Base-by-base conservation (phyloP, 1,139 yeast genomes). In the Scheffersomyces illinoinensis region DNA sequence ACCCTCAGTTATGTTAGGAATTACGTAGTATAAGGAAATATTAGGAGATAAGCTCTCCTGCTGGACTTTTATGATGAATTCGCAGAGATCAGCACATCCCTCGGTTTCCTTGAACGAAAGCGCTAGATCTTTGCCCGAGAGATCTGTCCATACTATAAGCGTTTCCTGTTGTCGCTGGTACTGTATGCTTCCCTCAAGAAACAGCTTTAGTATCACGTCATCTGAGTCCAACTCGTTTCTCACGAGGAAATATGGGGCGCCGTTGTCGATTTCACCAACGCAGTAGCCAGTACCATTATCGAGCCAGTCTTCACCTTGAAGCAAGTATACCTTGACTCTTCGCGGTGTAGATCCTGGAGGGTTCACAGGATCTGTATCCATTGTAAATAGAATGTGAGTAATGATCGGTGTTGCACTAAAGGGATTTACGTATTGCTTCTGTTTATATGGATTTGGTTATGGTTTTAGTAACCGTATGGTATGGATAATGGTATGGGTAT, bases 141-240 rank as follows among this genome's bases (percentile, higher is more conserved):
- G 73, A 68, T 92, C 97, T 6, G 97, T 91, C 98, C 99, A 95
- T 21, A 95, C 97, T 21, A 95, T 91, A 56, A 95, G 78, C 0
- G 98, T 93, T 62, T 93, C 98, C 70, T 95, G 98, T 70, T 93
- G 98, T 67, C 97, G 83, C 71, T 93, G 98, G 71, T 90, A 93
- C 67, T 91, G 97, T 2, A 88, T 89, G 47, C 85, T 76, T 0
- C 97, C 97, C 66, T 86, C 87, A 24, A 95, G 81, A 59, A 75
- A 81, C 8, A 95, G 86, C 67, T 85, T 83, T 56, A 95, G 76
- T 39, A 95, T 76, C 20, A 87, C 76, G 47, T 88, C 87, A 4
- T 82, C 77, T 2, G 85, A 77, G 63, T 88, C 82, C 24, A 83
- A 75, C 71, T 93, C 98, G 70, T 89, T 88, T 58, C 87, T 79